Evolutionary conservation across 257 asterid genomes (phyloP).

Genomic region (Prunella vulgaris): DNA sequence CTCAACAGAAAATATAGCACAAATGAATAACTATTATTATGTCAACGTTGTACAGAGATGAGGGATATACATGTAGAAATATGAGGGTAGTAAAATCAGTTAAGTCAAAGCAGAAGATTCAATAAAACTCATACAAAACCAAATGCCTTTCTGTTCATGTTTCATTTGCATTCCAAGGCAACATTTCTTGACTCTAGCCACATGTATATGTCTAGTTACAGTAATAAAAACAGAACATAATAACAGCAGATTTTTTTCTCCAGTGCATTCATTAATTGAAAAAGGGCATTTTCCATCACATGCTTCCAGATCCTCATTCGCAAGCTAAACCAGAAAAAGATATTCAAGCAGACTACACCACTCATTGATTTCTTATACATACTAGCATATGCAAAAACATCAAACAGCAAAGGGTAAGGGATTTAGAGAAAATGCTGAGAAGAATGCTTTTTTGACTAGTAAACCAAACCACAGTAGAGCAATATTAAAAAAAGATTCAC

Average conservation of each 20-base stretch:
- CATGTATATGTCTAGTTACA: background rate
- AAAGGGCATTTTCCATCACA: conserved; percentile 1
- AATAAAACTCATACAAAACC: background rate
- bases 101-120: background rate
- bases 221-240: background rate
- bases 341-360: conserved; percentile 1
- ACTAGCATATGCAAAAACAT: background rate
- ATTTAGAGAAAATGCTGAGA: background rate
- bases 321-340: background rate
- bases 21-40: background rate
- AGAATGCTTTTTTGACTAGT: background rate
- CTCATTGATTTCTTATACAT: background rate
- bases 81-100: background rate
- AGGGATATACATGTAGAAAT: background rate
- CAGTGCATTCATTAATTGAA: background rate
- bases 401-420: background rate
- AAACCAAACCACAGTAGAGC: background rate
- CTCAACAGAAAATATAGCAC: background rate
- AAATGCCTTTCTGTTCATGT: background rate
- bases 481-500: conserved; percentile 24
- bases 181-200: background rate
- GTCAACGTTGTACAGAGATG: background rate
- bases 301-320: conserved; percentile 14
- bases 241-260: background rate
- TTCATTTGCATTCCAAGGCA: conserved; percentile 5